phyloP scores from a whole-genome alignment of 177 flowering plant genomes.

The Vitis hybrid region DNA sequence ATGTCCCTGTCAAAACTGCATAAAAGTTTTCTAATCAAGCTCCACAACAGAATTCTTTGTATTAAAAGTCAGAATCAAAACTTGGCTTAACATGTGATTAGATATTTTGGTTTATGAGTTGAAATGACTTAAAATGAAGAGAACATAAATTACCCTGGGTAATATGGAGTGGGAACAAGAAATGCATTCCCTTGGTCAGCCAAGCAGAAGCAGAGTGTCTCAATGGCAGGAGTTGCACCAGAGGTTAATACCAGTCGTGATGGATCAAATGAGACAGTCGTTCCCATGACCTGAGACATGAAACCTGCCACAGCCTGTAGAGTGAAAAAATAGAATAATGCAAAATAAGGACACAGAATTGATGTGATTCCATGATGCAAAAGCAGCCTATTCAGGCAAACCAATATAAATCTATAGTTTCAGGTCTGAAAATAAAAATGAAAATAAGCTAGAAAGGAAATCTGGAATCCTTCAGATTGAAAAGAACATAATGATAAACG shows the following conservation, averaged over 20 bases:
- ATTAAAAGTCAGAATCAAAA: not conserved
- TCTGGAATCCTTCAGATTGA: no score
- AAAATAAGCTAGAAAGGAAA: not conserved
- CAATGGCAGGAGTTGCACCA: constrained; percentile 90
- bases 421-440: not conserved
- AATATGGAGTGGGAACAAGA: constrained; percentile 94
- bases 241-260: constrained; percentile 72
- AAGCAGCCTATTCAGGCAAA: not conserved
- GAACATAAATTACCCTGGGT: constrained; percentile 63
- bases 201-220: constrained; percentile 84
- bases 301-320: constrained; percentile 83
- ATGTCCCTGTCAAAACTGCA: constrained; percentile 56
- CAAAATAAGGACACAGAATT: not conserved
- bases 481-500: no score
- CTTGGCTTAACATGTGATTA: not conserved
- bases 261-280: constrained; percentile 54
- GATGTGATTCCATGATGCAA: not conserved
- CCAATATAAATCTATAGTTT: not conserved
- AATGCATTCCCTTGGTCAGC: constrained; percentile 95
- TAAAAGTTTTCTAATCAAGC: constrained; percentile 9
- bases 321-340: not conserved
- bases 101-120: not conserved
- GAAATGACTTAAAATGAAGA: not conserved
- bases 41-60: not conserved
- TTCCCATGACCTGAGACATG: constrained; percentile 66